These are phyloP conservation scores for Diaporthe citri DNA, from an alignment of 2,329 filamentous ascomycete genomes.

Conservation along the genomic window DNA sequence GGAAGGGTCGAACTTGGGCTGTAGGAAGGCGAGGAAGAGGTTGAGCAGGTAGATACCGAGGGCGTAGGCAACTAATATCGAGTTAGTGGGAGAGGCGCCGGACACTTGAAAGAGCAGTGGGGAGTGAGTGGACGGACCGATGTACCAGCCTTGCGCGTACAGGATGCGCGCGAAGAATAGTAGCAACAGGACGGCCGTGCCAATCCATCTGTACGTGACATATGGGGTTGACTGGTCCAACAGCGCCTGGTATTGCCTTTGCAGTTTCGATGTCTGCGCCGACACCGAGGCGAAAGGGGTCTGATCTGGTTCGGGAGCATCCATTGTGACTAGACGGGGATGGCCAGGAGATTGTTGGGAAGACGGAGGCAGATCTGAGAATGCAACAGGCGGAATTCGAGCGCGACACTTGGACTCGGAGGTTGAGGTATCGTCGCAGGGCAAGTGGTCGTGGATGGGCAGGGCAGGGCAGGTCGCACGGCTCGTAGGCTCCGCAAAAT, in stretches of 20 bases:
- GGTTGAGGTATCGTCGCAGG: constrained; percentile 5
- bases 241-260: constrained; percentile 92
- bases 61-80: constrained; percentile 86
- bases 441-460: constrained; percentile 27
- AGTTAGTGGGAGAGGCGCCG: constrained; percentile 39
- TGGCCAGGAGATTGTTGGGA: neutral
- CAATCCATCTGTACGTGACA: constrained; percentile 89
- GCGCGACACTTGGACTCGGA: constrained; percentile 5
- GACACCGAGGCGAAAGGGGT: constrained; percentile 93
- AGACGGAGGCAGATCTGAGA: neutral
- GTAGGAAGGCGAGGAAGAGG: constrained; percentile 97
- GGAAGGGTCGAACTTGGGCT: constrained; percentile 98
- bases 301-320: constrained; percentile 86
- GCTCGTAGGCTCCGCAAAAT: constrained; percentile 36
- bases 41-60: constrained; percentile 99
- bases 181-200: constrained; percentile 80
- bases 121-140: constrained; percentile 71
- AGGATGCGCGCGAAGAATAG: constrained; percentile 92
- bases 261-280: constrained; percentile 82
- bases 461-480: constrained; percentile 30
- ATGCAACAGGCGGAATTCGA: neutral
- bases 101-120: neutral
- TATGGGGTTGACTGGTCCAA: constrained; percentile 95
- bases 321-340: constrained; percentile 68
- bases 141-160: constrained; percentile 97